Conservation (phyloP, 2,329 filamentous ascomycete genomes). For the Epichloe festucae region DNA sequence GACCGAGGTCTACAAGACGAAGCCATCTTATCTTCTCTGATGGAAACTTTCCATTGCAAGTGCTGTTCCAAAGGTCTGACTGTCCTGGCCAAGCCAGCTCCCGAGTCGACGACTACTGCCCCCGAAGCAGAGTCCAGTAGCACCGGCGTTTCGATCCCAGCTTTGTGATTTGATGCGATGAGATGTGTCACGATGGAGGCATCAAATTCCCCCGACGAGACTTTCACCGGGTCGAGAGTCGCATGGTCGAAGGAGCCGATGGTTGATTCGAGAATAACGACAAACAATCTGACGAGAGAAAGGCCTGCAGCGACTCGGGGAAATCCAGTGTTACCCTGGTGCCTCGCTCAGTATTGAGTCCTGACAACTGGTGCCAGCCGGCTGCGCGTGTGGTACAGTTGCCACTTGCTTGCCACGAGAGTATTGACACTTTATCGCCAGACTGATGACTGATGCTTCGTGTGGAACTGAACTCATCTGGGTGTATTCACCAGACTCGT, state of each 20-base stretch:
- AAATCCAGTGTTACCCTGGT: too few species aligned
- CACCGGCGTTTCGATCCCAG: neutral
- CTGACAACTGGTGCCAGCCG: neutral
- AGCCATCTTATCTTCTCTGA: neutral
- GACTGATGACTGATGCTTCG: neutral
- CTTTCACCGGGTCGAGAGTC: too few species aligned
- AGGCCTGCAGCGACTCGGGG: too few species aligned
- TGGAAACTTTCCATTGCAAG: neutral
- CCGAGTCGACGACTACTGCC: neutral
- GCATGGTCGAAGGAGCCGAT: too few species aligned
- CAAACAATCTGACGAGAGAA: too few species aligned
- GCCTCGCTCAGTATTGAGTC: neutral
- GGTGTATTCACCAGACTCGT: neutral
- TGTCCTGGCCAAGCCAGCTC: neutral
- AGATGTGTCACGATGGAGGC: too few species aligned
- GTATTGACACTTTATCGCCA: neutral
- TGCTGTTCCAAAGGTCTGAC: neutral
- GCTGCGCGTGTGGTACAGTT: neutral
- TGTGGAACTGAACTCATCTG: neutral
- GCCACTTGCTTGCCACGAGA: neutral
- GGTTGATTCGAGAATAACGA: too few species aligned
- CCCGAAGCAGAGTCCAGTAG: neutral
- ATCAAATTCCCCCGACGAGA: too few species aligned
- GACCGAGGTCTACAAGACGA: slow-evolving; percentile 13
- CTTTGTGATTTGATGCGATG: neutral